These are phyloP conservation scores for Xerocomus potaroensis DNA, from an alignment of 768 basidiomycete genomes.

Conservation along the genomic window DNA sequence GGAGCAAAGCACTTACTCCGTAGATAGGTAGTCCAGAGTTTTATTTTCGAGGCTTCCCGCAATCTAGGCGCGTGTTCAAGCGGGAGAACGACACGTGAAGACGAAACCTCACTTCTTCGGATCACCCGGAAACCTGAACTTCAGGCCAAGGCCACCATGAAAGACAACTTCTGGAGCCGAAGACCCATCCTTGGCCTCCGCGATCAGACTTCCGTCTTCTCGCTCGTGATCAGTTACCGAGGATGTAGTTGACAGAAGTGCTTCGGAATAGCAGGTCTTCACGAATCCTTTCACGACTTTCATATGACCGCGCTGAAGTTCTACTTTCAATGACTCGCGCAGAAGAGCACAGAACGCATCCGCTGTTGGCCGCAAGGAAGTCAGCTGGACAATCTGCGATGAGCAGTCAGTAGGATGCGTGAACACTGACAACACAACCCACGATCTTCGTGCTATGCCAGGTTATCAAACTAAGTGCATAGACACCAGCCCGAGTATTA, in stretches of 20 bases:
- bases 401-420: slow-evolving; percentile 5
- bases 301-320: slow-evolving; percentile 90
- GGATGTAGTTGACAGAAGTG: slow-evolving; percentile 59
- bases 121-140: slow-evolving; percentile 89
- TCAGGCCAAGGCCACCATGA: slow-evolving; percentile 75
- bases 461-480: slow-evolving; percentile 89
- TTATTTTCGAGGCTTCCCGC: slow-evolving; percentile 89
- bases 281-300: slow-evolving; percentile 87
- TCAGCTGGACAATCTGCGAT: slow-evolving; percentile 83
- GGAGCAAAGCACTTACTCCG: slow-evolving; percentile 44
- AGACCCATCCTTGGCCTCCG: slow-evolving; percentile 48
- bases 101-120: slow-evolving; percentile 68
- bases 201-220: slow-evolving; percentile 62
- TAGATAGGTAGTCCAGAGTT: slow-evolving; percentile 90
- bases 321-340: slow-evolving; percentile 83
- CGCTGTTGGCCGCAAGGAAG: slow-evolving; percentile 87
- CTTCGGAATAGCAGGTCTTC: slow-evolving; percentile 92
- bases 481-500: slow-evolving; percentile 90
- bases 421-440: slow-evolving; percentile 9
- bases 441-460: slow-evolving; percentile 97
- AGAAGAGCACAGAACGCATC: slow-evolving; percentile 89
- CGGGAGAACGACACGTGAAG: background rate
- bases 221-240: slow-evolving; percentile 59
- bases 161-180: slow-evolving; percentile 49
- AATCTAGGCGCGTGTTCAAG: slow-evolving; percentile 47